phyloP scores from a whole-genome alignment of 1,284 basidiomycete species.

The Agroathelia rolfsii region DNA sequence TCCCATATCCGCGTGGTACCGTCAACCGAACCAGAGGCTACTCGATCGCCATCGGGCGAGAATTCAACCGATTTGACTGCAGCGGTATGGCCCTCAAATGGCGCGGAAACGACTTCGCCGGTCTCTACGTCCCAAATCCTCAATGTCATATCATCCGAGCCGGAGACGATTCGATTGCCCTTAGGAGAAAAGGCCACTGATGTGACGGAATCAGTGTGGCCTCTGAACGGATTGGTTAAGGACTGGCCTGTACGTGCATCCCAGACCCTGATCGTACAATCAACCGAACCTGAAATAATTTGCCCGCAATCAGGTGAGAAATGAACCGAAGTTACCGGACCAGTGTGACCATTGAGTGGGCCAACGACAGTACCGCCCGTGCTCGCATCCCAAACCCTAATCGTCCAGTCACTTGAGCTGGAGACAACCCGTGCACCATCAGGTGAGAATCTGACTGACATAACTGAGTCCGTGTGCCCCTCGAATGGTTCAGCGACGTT shows the following conservation, averaged over 20 bases:
- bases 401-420: background rate
- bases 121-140: conserved; percentile 3
- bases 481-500: too few species aligned
- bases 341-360: conserved; percentile 15
- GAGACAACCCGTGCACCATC: conserved; percentile 1
- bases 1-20: conserved; percentile 21
- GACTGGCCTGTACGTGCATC: conserved; percentile 18
- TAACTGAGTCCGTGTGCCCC: background rate
- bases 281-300: conserved; percentile 21
- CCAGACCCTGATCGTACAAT: conserved; percentile 23
- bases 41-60: too few species aligned
- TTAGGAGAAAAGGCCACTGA: conserved; percentile 22
- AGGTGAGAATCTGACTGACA: background rate
- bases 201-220: conserved; percentile 21
- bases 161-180: too few species aligned
- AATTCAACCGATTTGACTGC: too few species aligned
- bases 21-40: too few species aligned
- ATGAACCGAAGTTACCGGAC: conserved; percentile 19
- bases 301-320: conserved; percentile 22
- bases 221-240: conserved; percentile 19
- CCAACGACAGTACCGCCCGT: conserved; percentile 3
- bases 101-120: background rate
- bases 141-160: conserved; percentile 3
- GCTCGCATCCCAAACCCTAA: background rate
- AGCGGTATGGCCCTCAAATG: conserved; percentile 1